Conservation (phyloP, 2,329 filamentous ascomycete genomes). For the Colletotrichum filicis region DNA sequence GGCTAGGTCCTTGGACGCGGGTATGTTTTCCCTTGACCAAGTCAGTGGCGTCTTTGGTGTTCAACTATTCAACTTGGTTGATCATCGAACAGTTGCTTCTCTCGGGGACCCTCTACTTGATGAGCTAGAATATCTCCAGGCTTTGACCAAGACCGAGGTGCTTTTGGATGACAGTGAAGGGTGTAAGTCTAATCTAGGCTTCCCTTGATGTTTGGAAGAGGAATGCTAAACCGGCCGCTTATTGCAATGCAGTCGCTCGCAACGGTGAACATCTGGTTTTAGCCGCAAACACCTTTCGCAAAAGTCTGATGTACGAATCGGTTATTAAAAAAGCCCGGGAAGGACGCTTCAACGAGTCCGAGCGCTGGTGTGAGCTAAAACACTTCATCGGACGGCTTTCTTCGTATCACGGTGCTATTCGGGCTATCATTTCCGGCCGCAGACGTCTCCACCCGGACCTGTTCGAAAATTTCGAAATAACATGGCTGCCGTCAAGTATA, state of each 20-base stretch:
- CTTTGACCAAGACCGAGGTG: background rate
- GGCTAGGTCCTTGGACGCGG: background rate
- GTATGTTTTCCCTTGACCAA: background rate
- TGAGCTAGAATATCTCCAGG: background rate
- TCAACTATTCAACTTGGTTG: background rate
- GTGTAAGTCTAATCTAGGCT: background rate
- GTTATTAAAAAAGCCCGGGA: background rate
- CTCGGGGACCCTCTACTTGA: background rate
- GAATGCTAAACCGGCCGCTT: background rate
- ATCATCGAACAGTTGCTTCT: too few relatives aligned
- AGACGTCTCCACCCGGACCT: conserved; percentile 41
- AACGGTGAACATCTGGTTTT: background rate
- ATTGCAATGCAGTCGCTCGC: background rate
- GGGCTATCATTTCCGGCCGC: conserved; percentile 38
- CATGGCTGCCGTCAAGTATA: conserved; percentile 40
- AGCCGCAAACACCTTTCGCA: background rate
- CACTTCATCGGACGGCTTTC: conserved; percentile 42
- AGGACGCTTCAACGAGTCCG: conserved; percentile 30
- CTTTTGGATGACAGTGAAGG: background rate
- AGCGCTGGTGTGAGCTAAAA: conserved; percentile 44
- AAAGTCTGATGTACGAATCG: background rate
- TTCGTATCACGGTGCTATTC: conserved; percentile 37
- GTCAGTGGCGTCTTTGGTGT: background rate
- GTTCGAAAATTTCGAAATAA: conserved; percentile 41
- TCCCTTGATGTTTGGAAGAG: background rate